Evolutionary conservation across 1,139 yeast species (phyloP), one percentile per base, ranked within the genome.

Genomic region (Saccharomycopsis hybrid): DNA sequence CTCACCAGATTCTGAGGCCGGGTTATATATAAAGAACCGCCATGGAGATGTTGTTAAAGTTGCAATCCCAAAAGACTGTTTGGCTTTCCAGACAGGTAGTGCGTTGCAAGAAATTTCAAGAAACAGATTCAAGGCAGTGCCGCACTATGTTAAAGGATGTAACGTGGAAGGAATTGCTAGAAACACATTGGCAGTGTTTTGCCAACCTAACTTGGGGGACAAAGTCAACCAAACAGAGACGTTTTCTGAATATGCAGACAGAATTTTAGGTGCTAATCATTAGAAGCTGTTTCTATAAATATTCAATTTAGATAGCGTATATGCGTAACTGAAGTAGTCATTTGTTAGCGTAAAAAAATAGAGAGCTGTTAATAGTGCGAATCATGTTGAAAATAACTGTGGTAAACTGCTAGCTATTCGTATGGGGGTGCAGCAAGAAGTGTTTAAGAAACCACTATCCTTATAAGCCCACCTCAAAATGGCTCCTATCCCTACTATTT

Each of bases 31-130:
- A 47, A 67, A 71, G 33, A 71, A 74, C 58, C 67, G 85, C 40
- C 62, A 63, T 4, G 75, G 77, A 8, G 62, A 67, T 2, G 61
- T 69, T 2, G 75, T 75, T 28, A 74, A 77, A 54, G 81, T 80
- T n/a, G 62, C 65, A 38, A 79, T 80, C 41, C 85, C 85, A 0
- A 57, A 60, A 2, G 76, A 78, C 56, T 75, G 82, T 55, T 61
- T 80, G 32, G 85, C 84, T 0, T 80, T 80, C 60, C 85, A 80
- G 59, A 78, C 84, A 0, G 86, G 86, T 1, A 69, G 78, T n/a
- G 78, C 84, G 0, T 65, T 80, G 38, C 74, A 79, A 57, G 77
- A 73, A 49, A 71, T 78, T 11, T 74, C 82, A 0, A 56, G 62
- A n/a, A 72, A 72, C 11, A 63, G 64, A 33, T 78, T 80, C 63